Percentiles rank a stretch among this genome's conserved stretches.
Conservation (phyloP, 2,329 filamentous ascomycete genomes). For the Furcasterigmium sp. region DNA sequence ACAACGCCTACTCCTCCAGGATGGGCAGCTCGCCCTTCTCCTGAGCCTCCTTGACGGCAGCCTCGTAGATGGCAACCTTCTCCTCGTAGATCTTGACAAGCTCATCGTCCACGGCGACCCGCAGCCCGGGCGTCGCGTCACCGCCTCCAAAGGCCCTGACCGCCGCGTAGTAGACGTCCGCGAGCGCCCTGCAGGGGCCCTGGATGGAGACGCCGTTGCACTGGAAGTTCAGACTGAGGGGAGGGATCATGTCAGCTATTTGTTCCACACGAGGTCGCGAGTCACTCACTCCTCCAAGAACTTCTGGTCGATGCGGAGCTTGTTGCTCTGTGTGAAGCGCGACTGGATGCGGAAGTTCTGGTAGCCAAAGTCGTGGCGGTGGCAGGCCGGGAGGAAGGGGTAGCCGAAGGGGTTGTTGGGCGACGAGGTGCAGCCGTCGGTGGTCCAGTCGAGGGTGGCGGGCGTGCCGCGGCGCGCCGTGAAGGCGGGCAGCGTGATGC, state of each 20-base stretch:
- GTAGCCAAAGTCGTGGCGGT: constrained; percentile 54
- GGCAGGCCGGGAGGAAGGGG: constrained; percentile 37
- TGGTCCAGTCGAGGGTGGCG: constrained; percentile 30
- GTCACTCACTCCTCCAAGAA: constrained; percentile 38
- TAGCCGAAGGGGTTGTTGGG: constrained; percentile 39
- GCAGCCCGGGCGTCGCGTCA: constrained; percentile 21
- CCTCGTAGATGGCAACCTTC: constrained; percentile 26
- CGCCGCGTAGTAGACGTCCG: constrained; percentile 34
- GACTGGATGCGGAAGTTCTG: constrained; percentile 44
- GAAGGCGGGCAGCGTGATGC: constrained; percentile 34
- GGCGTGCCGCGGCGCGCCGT: constrained; percentile 34
- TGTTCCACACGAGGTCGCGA: background rate
- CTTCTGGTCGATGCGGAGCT: constrained; percentile 41
- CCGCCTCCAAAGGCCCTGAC: constrained; percentile 29
- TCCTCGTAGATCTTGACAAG: constrained; percentile 25
- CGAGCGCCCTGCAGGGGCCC: constrained; percentile 24
- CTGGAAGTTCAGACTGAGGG: constrained; percentile 27
- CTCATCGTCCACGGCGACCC: constrained; percentile 18
- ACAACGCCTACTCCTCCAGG: constrained; percentile 6
- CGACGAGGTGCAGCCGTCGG: constrained; percentile 35
- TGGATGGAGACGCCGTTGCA: constrained; percentile 18
- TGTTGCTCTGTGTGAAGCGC: constrained; percentile 37
- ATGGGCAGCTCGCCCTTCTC: constrained; percentile 21
- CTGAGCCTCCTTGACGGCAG: constrained; percentile 28
- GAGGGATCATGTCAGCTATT: background rate